These are phyloP conservation scores for Hygrophorus pudorinus DNA, from an alignment of 768 basidiomycete species.

Conservation along the genomic window DNA sequence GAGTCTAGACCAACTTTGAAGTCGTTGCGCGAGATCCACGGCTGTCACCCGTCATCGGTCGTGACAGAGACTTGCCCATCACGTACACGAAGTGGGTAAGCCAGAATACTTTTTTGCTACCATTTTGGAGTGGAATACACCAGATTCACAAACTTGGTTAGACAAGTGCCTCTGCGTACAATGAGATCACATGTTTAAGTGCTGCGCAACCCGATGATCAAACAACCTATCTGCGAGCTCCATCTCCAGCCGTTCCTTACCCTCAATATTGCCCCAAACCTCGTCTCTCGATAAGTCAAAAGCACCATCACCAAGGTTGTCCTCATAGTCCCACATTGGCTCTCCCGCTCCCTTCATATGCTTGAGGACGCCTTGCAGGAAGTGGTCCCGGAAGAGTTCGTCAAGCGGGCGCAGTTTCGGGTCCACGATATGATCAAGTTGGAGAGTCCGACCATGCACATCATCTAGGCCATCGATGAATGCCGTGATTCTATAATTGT, in stretches of 20 bases:
- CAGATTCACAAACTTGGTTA: too few relatives aligned
- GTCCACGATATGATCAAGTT: constrained; percentile 20
- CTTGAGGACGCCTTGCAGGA: constrained; percentile 22
- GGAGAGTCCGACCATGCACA: constrained; percentile 16
- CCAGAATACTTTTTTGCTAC: too few relatives aligned
- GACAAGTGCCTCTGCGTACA: too few relatives aligned
- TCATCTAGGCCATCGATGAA: constrained; percentile 18
- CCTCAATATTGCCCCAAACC: constrained; percentile 16
- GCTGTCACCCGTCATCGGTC: too few relatives aligned
- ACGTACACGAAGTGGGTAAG: too few relatives aligned
- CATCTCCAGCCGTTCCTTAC: constrained; percentile 16
- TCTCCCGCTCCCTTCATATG: constrained; percentile 24
- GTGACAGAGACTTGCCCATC: too few relatives aligned
- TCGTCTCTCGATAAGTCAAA: constrained; percentile 13
- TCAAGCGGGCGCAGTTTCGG: constrained; percentile 21
- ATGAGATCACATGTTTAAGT: too few relatives aligned
- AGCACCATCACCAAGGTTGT: constrained; percentile 9
- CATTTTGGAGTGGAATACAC: too few relatives aligned
- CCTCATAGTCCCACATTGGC: constrained; percentile 17
- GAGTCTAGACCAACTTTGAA: too few relatives aligned
- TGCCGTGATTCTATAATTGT: constrained; percentile 19
- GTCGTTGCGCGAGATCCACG: too few relatives aligned
- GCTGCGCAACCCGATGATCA: constrained; percentile 11
- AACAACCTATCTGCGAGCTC: constrained; percentile 16
- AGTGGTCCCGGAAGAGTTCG: constrained; percentile 22